Evolutionary conservation across 805 yeast genomes (phyloP), one percentile per base, ranked within the genome.

Genomic region (Yarrowia phangngaensis): DNA sequence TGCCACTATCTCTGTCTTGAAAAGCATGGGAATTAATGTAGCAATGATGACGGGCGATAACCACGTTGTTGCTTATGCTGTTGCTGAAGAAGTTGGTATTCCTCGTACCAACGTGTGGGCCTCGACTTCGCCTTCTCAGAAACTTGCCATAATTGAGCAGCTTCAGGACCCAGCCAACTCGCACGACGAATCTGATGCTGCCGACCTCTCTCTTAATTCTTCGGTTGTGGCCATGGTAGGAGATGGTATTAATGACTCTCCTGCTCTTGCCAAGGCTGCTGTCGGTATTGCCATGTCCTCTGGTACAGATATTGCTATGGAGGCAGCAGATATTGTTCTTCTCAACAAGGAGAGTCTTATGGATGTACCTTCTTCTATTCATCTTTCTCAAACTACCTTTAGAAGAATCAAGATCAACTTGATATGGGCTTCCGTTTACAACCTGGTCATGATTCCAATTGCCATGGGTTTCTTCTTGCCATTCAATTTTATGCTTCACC

Each of bases 221-320:
- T 27, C 45, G 14, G 32, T 32, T n/a, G 82, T 92, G 31, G 90
- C 89, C 5, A 88, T 94, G 71, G 82, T 92, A 16, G 99, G 99
- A 28, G 99, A 92, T 66, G 99, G 99, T 52, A 85, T 92, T 56
- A 92, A 92, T 64, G 99, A 92, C 63, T 95, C 97, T 0, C 97
- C 98, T 0, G 97, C 97, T 0, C 72, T 92, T 50, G 95, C 86
- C 1, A 75, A 82, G 50, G 84, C 96, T 1, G 86, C 88, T 56
- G 67, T 92, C 14, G 98, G 98, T 17, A 79, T 94, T 58, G 92
- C 97, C 8, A 78, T 94, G 51, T 82, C 94, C 8, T 77, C 94
- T 0, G 96, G 97, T 4, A 85, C 97, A 0, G 97, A 92, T 59
- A 85, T 92, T 56, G 97, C 98, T 1, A 83, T 92, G 56, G 96